Conservation (phyloP, 2,329 filamentous ascomycete genomes). For the Colletotrichum simmondsii region DNA sequence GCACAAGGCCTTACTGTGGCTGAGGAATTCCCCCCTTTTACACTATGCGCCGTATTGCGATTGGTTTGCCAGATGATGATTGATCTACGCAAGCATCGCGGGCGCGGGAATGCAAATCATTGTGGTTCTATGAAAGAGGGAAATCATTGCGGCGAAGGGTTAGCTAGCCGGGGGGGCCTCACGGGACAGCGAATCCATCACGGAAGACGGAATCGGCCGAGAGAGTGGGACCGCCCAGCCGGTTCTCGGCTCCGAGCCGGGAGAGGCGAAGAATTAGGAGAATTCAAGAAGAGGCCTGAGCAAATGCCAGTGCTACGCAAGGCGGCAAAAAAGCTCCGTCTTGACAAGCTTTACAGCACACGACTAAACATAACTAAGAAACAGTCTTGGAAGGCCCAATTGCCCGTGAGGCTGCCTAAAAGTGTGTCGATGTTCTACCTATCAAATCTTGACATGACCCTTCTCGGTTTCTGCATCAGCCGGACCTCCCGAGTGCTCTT, state of each 20-base stretch:
- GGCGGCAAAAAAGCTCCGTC: constrained; percentile 5
- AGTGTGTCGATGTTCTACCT: neutral
- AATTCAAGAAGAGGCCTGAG: neutral
- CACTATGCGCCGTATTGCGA: neutral
- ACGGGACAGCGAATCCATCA: neutral
- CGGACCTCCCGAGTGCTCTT: neutral
- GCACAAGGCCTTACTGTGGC: neutral
- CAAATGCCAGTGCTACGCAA: neutral
- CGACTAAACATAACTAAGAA: too few relatives aligned
- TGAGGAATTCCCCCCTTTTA: neutral
- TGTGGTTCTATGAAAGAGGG: neutral
- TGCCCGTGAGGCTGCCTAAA: neutral
- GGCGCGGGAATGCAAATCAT: constrained; percentile 25
- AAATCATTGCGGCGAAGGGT: neutral
- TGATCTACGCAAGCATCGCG: constrained; percentile 28
- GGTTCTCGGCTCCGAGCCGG: constrained; percentile 3
- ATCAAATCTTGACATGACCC: neutral
- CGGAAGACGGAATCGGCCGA: constrained; percentile 13
- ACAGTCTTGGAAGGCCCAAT: neutral
- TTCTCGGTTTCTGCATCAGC: neutral
- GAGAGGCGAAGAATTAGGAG: neutral
- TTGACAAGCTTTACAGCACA: neutral
- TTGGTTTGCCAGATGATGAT: constrained; percentile 9
- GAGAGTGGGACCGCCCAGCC: neutral
- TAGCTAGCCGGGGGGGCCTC: neutral